Percentiles rank a stretch among this genome's conserved stretches.
These are phyloP conservation scores for Fraxinus xanthoxyloides DNA, from an alignment of 305 asterid species.

Conservation along the genomic window DNA sequence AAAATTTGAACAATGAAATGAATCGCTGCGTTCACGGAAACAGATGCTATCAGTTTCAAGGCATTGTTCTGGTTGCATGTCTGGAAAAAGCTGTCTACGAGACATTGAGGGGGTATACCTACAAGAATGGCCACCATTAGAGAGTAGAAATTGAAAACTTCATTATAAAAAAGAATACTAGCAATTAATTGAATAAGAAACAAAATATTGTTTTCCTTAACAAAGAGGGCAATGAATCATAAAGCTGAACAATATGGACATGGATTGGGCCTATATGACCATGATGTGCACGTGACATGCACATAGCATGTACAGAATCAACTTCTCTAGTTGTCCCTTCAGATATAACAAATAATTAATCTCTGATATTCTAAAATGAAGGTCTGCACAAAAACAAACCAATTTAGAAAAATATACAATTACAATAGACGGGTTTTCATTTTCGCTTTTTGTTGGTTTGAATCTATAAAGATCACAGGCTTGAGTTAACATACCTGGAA, in stretches of 20 bases:
- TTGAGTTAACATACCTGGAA: slow-evolving; percentile 45
- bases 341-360: not conserved
- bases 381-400: not conserved
- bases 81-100: slow-evolving; percentile 49
- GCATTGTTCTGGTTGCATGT: slow-evolving; percentile 38
- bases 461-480: not conserved
- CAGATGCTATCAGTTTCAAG: slow-evolving; percentile 41
- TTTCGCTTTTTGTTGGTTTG: too few species aligned
- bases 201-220: not conserved
- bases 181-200: not conserved
- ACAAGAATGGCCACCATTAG: slow-evolving; percentile 18
- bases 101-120: slow-evolving; percentile 68
- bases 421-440: not conserved
- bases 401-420: not conserved
- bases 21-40: slow-evolving; percentile 47
- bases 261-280: not conserved
- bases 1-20: slow-evolving; percentile 71
- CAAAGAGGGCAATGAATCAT: not conserved
- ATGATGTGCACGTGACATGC: too few species aligned
- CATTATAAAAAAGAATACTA: not conserved
- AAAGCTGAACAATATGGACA: not conserved
- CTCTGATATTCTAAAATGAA: not conserved
- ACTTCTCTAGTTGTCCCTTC: not conserved
- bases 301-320: not conserved
- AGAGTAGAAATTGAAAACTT: not conserved